Evolutionary conservation across 768 basidiomycete species (phyloP), one percentile per base, ranked within the genome.

Genomic region (Mycena venus): DNA sequence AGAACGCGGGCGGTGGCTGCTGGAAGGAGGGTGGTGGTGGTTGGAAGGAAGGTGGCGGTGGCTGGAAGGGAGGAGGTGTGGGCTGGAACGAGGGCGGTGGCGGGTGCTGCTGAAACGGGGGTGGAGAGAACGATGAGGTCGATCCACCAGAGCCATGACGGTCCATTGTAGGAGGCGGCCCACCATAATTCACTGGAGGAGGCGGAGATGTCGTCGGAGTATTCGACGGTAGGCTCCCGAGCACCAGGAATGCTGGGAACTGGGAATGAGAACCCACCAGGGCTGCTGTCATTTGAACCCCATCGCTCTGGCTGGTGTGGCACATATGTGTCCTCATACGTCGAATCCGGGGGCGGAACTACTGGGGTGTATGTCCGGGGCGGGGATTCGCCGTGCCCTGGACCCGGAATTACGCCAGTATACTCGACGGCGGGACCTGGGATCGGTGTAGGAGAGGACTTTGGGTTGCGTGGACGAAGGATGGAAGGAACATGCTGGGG

Each of bases 401-500:
- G 74, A 14, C 71, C 61, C 7, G 77, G 73, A 4, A 78, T 51
- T 0, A 73, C 72, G 25, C 60, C 55, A 32, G 9, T 69, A 58
- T 78, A 77, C 65, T 58, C 78, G 58, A 79, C 58, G 66, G 63
- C 11, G 25, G 81, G 55, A 59, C 65, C 64, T 42, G 81, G 67
- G 70, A 82, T 56, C 58, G 38, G 78, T 74, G 12, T 76, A 36
- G 75, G 75, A 19, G 75, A 76, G 3, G 75, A 76, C 40, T 76
- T 76, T n/a, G 75, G 80, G 77, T 64, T 80, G 4, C 86, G 83
- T 19, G 89, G 85, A 40, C 87, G 87, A n/a, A 90, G 83, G 36
- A 85, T 80, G 1, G 84, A 78, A 11, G 90, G 88, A 15, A 87
- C 72, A 42, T 79, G 78, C 44, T 78, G 59, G 27, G 79, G 72